Evolutionary conservation across 805 yeast species (phyloP).

Genomic region (Kluyveromyces aestuarii): DNA sequence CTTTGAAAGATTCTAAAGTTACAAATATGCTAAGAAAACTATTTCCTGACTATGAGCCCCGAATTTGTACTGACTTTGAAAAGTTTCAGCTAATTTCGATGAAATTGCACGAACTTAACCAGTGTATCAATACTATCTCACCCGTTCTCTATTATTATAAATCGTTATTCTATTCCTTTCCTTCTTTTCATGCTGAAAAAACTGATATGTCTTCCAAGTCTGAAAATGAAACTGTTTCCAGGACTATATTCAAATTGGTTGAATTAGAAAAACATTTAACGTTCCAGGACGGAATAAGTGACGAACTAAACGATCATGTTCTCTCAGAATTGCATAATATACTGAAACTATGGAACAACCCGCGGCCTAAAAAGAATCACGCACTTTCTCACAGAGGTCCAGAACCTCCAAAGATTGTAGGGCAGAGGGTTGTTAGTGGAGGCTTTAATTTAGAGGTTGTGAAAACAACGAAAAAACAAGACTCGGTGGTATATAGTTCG

Average conservation of each 20-base stretch:
- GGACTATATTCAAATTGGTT: background rate
- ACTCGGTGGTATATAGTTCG: slow-evolving; percentile 1
- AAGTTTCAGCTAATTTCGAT: slow-evolving; percentile 9
- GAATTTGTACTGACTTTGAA: slow-evolving; percentile 9
- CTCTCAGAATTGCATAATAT: slow-evolving; percentile 2
- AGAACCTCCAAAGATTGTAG: background rate
- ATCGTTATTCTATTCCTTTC: background rate
- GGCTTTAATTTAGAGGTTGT: slow-evolving; percentile 19
- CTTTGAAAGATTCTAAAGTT: slow-evolving; percentile 2
- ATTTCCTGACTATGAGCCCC: slow-evolving; percentile 11
- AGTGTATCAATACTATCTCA: background rate
- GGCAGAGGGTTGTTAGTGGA: slow-evolving; percentile 3
- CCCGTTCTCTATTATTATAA: slow-evolving; percentile 1
- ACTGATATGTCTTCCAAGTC: background rate
- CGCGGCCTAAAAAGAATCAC: background rate
- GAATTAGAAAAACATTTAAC: slow-evolving; percentile 4
- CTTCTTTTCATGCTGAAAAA: background rate
- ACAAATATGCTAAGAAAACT: slow-evolving; percentile 5
- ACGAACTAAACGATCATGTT: background rate
- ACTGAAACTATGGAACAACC: slow-evolving; percentile 1
- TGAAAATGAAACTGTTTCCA: background rate
- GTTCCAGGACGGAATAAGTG: background rate
- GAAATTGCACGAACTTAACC: slow-evolving; percentile 8
- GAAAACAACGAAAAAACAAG: slow-evolving; percentile 7
- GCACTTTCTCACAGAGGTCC: background rate